phyloP scores from a whole-genome alignment of 2,329 filamentous ascomycete genomes.

The Dothideomycetes sp. region DNA sequence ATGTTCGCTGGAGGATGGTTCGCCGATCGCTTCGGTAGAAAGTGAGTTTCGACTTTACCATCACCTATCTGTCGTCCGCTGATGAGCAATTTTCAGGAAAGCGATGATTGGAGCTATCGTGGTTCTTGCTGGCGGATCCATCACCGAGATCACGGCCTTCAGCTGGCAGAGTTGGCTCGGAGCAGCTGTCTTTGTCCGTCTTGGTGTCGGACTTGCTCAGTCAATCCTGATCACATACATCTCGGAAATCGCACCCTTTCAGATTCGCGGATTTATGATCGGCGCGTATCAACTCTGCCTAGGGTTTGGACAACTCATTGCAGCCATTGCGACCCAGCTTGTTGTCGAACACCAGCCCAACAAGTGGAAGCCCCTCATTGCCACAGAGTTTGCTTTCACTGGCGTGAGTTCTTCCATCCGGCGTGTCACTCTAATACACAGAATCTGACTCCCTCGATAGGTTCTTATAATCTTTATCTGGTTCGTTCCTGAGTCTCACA shows the following conservation, averaged over 20 bases:
- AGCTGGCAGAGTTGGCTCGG: slow-evolving; percentile 11
- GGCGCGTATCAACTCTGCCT: slow-evolving; percentile 12
- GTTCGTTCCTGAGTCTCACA: slow-evolving; percentile 10
- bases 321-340: slow-evolving; percentile 9
- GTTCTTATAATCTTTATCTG: slow-evolving; percentile 10
- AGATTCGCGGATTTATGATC: slow-evolving; percentile 12
- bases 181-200: slow-evolving; percentile 11
- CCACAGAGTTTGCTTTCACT: slow-evolving; percentile 12
- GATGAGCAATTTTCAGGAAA: slow-evolving; percentile 1
- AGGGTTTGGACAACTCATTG: slow-evolving; percentile 10
- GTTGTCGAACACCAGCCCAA: slow-evolving; percentile 9
- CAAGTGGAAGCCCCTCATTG: slow-evolving; percentile 11
- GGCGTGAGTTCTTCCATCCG: slow-evolving; percentile 3
- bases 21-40: background rate
- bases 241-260: slow-evolving; percentile 12
- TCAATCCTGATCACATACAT: slow-evolving; percentile 12
- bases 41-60: background rate
- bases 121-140: slow-evolving; percentile 10
- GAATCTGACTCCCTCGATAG: slow-evolving; percentile 4
- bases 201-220: slow-evolving; percentile 12
- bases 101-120: slow-evolving; percentile 10
- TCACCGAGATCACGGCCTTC: slow-evolving; percentile 10
- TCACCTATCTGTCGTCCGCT: background rate
- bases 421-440: background rate
- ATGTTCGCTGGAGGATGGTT: slow-evolving; percentile 9